Conservation (phyloP, 257 asterid species). For the Ajuga chamaepitys region DNA sequence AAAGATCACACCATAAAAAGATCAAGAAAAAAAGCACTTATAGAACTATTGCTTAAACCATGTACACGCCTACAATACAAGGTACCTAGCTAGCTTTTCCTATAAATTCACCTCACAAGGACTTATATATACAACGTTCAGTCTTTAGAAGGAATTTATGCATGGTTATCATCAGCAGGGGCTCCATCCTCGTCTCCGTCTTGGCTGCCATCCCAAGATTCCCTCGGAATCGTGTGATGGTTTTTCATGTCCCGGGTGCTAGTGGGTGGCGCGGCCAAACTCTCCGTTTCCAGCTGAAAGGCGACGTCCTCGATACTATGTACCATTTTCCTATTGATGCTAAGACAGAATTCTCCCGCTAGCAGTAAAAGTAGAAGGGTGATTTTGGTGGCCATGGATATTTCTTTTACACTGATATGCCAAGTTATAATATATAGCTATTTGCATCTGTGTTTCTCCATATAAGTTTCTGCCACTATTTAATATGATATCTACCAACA, state of each 20-base stretch:
- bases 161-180: neutral
- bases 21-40: no score
- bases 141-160: no score
- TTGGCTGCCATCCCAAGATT: slow-evolving; percentile 27
- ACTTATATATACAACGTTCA: no score
- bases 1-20: no score
- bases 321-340: slow-evolving; percentile 9
- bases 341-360: neutral
- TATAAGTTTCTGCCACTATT: neutral
- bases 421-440: neutral
- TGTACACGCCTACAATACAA: no score
- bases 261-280: neutral
- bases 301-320: neutral
- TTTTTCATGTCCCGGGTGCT: slow-evolving; percentile 20
- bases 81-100: no score
- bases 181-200: slow-evolving; percentile 5
- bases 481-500: neutral
- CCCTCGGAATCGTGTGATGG: slow-evolving; percentile 46
- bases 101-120: no score
- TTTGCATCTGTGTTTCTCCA: neutral
- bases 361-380: neutral
- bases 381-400: neutral
- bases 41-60: no score
- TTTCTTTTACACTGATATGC: neutral
- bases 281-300: neutral